Conservation (phyloP, 768 basidiomycete species). For the Lepiota venenata region DNA sequence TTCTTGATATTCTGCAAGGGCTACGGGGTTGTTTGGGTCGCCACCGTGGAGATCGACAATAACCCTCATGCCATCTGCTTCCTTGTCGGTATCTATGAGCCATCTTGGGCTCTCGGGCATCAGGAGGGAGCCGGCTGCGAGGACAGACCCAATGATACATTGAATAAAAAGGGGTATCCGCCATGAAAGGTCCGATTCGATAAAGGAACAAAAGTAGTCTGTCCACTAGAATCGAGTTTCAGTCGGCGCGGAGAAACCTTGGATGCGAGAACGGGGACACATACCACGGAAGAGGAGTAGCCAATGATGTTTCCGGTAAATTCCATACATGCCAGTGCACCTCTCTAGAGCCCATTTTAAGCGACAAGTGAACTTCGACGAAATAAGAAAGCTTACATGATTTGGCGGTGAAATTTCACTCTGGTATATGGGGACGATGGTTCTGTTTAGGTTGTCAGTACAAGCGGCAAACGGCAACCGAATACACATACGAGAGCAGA, state of each 20-base stretch:
- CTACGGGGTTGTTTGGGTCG: constrained; percentile 59
- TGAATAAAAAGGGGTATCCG: constrained; percentile 86
- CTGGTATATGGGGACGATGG: constrained; percentile 94
- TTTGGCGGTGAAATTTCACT: constrained; percentile 93
- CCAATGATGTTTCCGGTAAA: constrained; percentile 93
- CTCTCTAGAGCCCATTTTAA: constrained; percentile 49
- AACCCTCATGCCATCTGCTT: constrained; percentile 80
- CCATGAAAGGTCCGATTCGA: constrained; percentile 88
- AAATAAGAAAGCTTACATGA: constrained; percentile 51
- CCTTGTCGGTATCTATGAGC: constrained; percentile 85
- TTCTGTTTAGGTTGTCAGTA: constrained; percentile 40
- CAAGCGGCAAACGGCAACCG: neutral
- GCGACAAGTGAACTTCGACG: neutral
- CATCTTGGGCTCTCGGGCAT: constrained; percentile 95
- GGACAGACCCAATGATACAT: constrained; percentile 79
- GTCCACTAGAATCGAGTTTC: constrained; percentile 59
- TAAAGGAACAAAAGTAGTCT: constrained; percentile 90
- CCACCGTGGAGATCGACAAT: constrained; percentile 90
- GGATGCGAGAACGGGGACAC: constrained; percentile 23
- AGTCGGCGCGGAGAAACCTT: constrained; percentile 1
- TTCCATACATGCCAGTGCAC: constrained; percentile 91
- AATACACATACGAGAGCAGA: constrained; percentile 66
- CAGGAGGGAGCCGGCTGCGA: constrained; percentile 73
- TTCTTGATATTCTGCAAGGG: constrained; percentile 83
- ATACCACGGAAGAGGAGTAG: constrained; percentile 85